Conservation (phyloP, 768 basidiomycete species). For the Hysterangium stoloniferum region DNA sequence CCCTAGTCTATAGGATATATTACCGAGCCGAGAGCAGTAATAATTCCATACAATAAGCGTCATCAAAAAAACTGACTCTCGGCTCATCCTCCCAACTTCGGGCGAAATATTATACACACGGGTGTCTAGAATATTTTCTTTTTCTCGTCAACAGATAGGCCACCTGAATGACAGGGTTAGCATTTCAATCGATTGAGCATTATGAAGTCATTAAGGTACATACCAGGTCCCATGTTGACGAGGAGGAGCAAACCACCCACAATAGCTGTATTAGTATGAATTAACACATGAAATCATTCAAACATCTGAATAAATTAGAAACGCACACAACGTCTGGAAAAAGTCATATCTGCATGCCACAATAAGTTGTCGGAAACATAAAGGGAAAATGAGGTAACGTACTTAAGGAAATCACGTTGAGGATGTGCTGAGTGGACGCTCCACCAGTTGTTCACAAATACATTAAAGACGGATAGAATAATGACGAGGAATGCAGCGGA, state of each 20-base stretch:
- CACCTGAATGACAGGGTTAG: constrained; percentile 41
- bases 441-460: constrained; percentile 99
- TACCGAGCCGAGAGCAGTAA: not conserved
- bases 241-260: constrained; percentile 95
- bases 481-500: constrained; percentile 93
- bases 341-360: constrained; percentile 76
- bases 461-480: constrained; percentile 89
- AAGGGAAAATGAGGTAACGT: constrained; percentile 23
- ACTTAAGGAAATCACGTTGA: constrained; percentile 97
- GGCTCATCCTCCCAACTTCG: not conserved
- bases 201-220: constrained; percentile 16
- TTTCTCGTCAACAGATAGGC: constrained; percentile 97
- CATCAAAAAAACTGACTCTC: not conserved
- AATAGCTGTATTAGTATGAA: constrained; percentile 46
- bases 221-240: constrained; percentile 96
- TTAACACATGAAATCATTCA: not conserved
- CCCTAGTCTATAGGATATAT: not conserved
- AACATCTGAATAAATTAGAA: not conserved
- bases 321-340: constrained; percentile 88
- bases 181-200: constrained; percentile 9
- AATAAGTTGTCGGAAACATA: constrained; percentile 13
- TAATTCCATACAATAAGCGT: not conserved
- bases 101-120: not conserved
- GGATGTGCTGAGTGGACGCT: constrained; percentile 86
- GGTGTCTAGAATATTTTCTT: constrained; percentile 76